These are phyloP conservation scores for Trichoderma polysporum DNA, from an alignment of 2,329 filamentous ascomycete genomes.

Conservation along the genomic window DNA sequence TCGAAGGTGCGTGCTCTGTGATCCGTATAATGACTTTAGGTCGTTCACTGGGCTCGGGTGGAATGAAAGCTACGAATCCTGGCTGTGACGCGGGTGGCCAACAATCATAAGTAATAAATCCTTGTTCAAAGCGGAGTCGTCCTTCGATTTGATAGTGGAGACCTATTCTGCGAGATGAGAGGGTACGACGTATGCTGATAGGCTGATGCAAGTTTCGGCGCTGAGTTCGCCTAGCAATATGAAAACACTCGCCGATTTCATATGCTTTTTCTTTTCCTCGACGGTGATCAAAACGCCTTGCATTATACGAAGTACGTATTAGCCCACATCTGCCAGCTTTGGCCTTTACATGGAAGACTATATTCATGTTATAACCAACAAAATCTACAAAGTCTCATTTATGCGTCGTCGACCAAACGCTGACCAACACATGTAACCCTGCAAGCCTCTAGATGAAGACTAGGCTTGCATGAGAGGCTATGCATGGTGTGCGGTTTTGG, in stretches of 20 bases:
- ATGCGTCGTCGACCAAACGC: background rate
- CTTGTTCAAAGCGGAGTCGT: background rate
- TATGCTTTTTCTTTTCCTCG: background rate
- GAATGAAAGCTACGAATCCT: background rate
- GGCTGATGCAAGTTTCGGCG: background rate
- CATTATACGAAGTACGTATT: background rate
- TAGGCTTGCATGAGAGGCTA: background rate
- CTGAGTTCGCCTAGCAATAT: background rate
- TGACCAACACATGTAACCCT: slow-evolving; percentile 16
- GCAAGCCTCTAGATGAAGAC: background rate
- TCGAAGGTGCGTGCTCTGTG: background rate
- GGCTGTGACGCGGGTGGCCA: background rate
- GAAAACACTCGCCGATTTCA: background rate
- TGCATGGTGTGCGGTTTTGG: background rate
- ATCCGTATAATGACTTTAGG: background rate
- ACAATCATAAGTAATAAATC: background rate
- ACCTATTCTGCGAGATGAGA: background rate
- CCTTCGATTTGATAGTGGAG: background rate
- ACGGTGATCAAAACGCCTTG: background rate
- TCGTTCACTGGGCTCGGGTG: background rate
- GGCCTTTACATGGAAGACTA: background rate
- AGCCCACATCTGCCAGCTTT: background rate
- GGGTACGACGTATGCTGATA: background rate
- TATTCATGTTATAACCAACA: background rate
- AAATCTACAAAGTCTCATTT: background rate